Percentiles rank a stretch among this genome's conserved stretches.
phyloP scores from a whole-genome alignment of 176 grass and related monocot genomes.

The Oryza officinalis region DNA sequence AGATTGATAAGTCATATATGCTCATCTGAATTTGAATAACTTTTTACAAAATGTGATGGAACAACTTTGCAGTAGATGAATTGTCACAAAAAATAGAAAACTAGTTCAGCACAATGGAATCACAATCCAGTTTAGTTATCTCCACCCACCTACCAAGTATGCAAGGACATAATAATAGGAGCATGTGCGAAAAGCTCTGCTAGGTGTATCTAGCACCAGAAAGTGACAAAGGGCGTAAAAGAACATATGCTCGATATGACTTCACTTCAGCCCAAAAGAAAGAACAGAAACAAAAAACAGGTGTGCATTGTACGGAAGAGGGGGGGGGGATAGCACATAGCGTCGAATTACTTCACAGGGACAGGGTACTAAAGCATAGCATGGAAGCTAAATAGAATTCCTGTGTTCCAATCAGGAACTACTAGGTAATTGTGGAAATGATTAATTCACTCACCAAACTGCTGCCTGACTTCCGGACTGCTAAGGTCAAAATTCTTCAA shows the following conservation, averaged over 20 bases:
- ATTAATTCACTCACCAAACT: slow-evolving; percentile 82
- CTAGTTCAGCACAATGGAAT: neutral
- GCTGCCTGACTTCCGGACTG: slow-evolving; percentile 90
- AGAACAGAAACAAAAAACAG: neutral
- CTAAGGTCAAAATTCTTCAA: slow-evolving; percentile 96
- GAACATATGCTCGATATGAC: slow-evolving; percentile 21
- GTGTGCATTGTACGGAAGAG: neutral
- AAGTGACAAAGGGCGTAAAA: slow-evolving; percentile 3
- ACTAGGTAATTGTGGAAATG: neutral
- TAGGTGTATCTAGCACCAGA: neutral
- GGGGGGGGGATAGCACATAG: no score
- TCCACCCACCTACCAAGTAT: neutral
- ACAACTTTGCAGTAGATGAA: neutral
- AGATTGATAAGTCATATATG: slow-evolving; percentile 11
- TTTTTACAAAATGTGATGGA: neutral
- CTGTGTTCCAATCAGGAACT: neutral
- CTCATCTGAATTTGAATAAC: neutral
- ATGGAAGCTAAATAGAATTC: neutral
- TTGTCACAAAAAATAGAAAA: slow-evolving; percentile 19
- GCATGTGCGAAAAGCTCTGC: neutral
- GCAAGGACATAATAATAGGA: neutral
- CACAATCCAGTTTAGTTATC: neutral
- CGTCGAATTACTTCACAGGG: neutral
- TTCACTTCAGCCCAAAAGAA: neutral
- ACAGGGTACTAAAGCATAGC: neutral